Base-by-base conservation (phyloP, 2,329 filamentous ascomycete genomes). In the Plenodomus tracheiphilus region DNA sequence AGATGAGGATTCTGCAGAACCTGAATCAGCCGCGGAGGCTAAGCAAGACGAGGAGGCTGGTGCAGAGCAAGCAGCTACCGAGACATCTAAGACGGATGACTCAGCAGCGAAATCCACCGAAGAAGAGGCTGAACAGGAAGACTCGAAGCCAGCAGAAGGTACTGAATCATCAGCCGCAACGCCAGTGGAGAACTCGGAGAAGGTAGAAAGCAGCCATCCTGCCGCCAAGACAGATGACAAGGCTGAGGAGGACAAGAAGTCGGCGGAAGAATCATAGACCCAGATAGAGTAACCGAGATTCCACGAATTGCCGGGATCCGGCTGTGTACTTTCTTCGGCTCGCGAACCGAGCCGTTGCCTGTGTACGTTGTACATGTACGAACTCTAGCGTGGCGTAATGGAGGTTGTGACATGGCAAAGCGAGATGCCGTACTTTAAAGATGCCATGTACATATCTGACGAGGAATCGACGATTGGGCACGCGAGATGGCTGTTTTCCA, bases 1-100 rank as follows among this genome's bases (percentile, higher is more conserved):
- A 41, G 50, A 55, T 51, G 51, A 52, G 47, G 41, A 48, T 21
- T 39, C 52, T 38, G 41, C 41, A 20, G 54, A 56, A 37, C 34
- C 53, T 35, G 45, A 51, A 34, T 39, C 52, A 39, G 42, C 51
- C 16, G 40, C 46, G 34, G 45, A 52, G 19, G 49, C 51, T 36
- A 45, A 58, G 41, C 42, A 54, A 44, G 22, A 18, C 10, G 39
- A 42, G 18, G 53, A 39, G n/a, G 42, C 35, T 18, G 17, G 39
- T 21, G 25, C 47, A 46, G 51, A 55, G 25, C 36, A 54, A 11
- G 28, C 40, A 16, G 25, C 35, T 21, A n/a, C 39, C 15, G 46
- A 49, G 34, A 34, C 19, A 7, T 21, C 52, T 7, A 38, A 49
- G 11, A 40, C 38, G n/a, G 46, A 51, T 21, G 40, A 41, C 11